These are phyloP conservation scores for Apiospora arundinis DNA, from an alignment of 2,329 filamentous ascomycete genomes.

Conservation along the genomic window DNA sequence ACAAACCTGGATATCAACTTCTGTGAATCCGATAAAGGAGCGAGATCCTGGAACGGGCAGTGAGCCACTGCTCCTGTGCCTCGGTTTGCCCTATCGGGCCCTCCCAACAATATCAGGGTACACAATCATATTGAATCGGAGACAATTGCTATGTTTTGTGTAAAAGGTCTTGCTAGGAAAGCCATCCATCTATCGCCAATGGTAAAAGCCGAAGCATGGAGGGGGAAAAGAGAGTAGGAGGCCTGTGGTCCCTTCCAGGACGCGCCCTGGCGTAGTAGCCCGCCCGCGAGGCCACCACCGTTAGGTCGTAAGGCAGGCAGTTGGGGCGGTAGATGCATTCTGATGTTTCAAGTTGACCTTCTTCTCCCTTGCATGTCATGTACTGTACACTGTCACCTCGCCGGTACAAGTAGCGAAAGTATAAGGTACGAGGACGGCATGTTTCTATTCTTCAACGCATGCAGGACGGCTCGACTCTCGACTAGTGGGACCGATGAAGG, in stretches of 20 bases:
- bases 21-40: too few relatives aligned
- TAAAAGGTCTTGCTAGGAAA: not conserved
- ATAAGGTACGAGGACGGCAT: not conserved
- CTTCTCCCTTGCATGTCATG: not conserved
- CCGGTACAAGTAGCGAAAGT: not conserved
- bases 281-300: not conserved
- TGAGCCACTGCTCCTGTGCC: not conserved
- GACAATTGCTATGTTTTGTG: not conserved
- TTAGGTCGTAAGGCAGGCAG: not conserved
- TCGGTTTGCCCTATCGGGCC: not conserved
- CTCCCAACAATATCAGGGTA: not conserved
- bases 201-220: not conserved
- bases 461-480: not conserved
- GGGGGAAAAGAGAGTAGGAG: too few relatives aligned
- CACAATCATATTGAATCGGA: not conserved
- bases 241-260: too few relatives aligned
- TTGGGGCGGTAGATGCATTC: not conserved
- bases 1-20: too few relatives aligned
- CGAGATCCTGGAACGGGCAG: not conserved
- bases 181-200: not conserved
- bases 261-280: too few relatives aligned
- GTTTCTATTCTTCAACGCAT: not conserved
- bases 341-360: constrained; percentile 1
- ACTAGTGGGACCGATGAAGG: not conserved
- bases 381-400: not conserved